A percentile compares a stretch with the other conserved stretches of the same genome.
Conservation (phyloP, 768 basidiomycete genomes). For the Cystobasidium ongulense region DNA sequence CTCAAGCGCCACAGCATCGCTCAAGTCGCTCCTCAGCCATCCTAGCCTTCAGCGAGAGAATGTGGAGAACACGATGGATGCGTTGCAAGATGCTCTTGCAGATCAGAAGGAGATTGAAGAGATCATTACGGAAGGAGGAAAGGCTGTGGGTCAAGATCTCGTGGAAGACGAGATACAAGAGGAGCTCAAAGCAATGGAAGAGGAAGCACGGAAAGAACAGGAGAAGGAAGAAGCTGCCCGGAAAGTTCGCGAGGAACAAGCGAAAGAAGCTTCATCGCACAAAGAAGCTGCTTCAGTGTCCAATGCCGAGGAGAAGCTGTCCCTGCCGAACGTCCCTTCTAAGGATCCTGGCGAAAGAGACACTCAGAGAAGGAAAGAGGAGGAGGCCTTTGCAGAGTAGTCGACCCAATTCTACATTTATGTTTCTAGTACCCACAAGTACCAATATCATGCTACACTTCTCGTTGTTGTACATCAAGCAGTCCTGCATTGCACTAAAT, state of each 20-base stretch:
- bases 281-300: not conserved
- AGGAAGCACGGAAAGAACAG: constrained; percentile 45
- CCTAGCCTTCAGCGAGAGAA: constrained; percentile 68
- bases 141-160: constrained; percentile 54
- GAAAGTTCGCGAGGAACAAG: constrained; percentile 3
- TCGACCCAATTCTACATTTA: not conserved
- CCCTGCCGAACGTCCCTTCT: not conserved
- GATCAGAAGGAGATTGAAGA: constrained; percentile 77
- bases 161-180: constrained; percentile 61
- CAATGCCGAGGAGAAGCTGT: not conserved
- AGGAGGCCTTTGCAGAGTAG: not conserved
- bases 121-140: constrained; percentile 60
- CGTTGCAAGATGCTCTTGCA: constrained; percentile 69
- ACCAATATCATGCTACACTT: not conserved
- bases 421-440: not conserved
- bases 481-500: not conserved
- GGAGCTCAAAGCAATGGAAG: constrained; percentile 52
- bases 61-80: constrained; percentile 80
- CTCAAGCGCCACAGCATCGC: constrained; percentile 68
- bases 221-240: constrained; percentile 38
- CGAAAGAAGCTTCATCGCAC: not conserved
- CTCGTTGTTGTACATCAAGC: not conserved
- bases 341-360: not conserved
- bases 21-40: constrained; percentile 66
- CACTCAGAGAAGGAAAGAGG: not conserved